phyloP scores from a whole-genome alignment of 139 green algal genomes.

The Asterochloris erici region DNA sequence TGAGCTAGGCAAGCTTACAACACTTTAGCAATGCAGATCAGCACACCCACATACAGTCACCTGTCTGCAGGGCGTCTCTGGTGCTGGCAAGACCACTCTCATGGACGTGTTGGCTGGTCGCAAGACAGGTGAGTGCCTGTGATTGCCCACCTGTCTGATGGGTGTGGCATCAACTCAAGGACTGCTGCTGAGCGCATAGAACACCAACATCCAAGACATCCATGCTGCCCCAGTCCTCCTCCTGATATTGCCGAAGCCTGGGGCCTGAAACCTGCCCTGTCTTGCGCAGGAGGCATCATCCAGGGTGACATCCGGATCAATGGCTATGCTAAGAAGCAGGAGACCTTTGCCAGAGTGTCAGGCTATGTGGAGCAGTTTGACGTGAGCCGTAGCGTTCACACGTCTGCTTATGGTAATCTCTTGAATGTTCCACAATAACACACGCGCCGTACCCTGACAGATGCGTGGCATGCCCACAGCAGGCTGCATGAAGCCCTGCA shows the following conservation, averaged over 20 bases:
- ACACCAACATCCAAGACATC: background rate
- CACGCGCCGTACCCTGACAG: background rate
- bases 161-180: no score
- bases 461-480: background rate
- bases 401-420: background rate
- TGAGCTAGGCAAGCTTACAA: background rate
- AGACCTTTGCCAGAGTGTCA: constrained; percentile 53
- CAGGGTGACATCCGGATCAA: constrained; percentile 58
- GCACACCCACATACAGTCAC: no score
- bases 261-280: background rate
- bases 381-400: background rate
- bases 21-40: no score
- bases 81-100: constrained; percentile 53
- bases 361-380: constrained; percentile 50
- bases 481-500: background rate
- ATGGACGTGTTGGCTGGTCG: constrained; percentile 51
- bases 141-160: background rate
- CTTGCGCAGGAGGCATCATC: constrained; percentile 24
- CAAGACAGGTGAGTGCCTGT: constrained; percentile 32
- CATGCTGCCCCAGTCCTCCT: background rate
- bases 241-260: background rate
- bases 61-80: background rate
- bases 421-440: background rate
- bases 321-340: constrained; percentile 48
- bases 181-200: background rate